phyloP scores from a whole-genome alignment of 148 eudicot species.

The Mesembryanthemum crystallinum region DNA sequence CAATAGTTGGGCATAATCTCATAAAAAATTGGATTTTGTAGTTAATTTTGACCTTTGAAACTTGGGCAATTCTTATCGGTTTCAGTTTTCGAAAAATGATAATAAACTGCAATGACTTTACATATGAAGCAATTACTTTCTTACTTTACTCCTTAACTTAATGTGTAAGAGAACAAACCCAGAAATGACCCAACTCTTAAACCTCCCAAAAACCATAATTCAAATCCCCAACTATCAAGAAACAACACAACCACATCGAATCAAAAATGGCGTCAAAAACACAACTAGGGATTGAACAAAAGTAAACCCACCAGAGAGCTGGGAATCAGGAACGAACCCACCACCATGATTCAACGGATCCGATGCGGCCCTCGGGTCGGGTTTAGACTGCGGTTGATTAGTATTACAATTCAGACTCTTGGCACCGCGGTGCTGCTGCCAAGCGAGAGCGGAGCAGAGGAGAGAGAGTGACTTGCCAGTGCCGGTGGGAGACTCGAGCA shows the following conservation, averaged over 20 bases:
- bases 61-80: neutral
- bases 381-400: conserved; percentile 25
- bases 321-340: conserved; percentile 72
- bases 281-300: neutral
- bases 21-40: neutral
- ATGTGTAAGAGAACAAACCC: neutral
- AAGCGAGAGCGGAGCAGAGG: conserved; percentile 90
- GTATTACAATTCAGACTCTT: conserved; percentile 10
- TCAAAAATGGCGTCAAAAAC: neutral
- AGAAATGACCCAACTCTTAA: neutral
- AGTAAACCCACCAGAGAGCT: conserved; percentile 43
- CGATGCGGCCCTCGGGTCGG: conserved; percentile 53
- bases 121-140: no score
- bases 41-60: neutral
- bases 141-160: no score
- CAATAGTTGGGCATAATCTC: neutral
- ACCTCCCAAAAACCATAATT: neutral
- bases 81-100: neutral
- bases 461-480: conserved; percentile 92
- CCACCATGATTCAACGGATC: conserved; percentile 79
- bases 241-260: neutral
- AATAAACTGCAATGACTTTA: no score
- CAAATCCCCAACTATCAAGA: neutral
- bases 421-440: conserved; percentile 57
- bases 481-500: conserved; percentile 95